phyloP scores from a whole-genome alignment of 179 eudicot genomes.

The Silene vulgaris region DNA sequence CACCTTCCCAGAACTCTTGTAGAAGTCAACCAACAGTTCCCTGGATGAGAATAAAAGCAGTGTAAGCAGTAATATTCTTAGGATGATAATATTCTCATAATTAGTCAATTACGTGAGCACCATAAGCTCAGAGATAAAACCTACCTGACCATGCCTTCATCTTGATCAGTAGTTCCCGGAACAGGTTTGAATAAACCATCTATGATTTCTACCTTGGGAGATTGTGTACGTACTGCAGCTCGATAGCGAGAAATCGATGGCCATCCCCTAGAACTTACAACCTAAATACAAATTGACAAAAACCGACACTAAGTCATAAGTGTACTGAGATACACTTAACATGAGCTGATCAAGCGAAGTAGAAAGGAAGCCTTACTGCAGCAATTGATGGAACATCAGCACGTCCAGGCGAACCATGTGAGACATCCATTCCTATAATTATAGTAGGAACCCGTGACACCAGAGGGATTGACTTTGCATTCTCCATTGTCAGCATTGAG shows the following conservation, averaged over 20 bases:
- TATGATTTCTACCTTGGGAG: constrained; percentile 80
- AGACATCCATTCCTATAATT: constrained; percentile 93
- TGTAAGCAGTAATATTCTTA: background rate
- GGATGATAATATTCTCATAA: background rate
- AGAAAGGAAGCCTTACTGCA: constrained; percentile 39
- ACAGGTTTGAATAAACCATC: constrained; percentile 60
- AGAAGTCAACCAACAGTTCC: constrained; percentile 68
- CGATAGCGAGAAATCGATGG: constrained; percentile 72
- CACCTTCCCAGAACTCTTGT: constrained; percentile 52
- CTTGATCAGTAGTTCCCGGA: constrained; percentile 40
- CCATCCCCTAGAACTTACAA: constrained; percentile 75
- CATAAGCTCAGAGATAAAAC: constrained; percentile 1
- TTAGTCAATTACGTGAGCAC: background rate
- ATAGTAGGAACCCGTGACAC: constrained; percentile 63
- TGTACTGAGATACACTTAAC: background rate
- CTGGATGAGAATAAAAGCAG: constrained; percentile 25
- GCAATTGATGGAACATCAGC: constrained; percentile 89
- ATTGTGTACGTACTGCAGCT: constrained; percentile 79
- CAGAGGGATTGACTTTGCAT: constrained; percentile 52
- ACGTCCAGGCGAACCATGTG: constrained; percentile 86
- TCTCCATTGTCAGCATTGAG: constrained; percentile 55
- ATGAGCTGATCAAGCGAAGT: background rate
- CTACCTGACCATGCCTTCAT: constrained; percentile 71
- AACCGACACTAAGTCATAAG: background rate
- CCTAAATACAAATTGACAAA: constrained; percentile 29